phyloP scores from a whole-genome alignment of 768 basidiomycete species.

The Cystofilobasidium bisporidii region DNA sequence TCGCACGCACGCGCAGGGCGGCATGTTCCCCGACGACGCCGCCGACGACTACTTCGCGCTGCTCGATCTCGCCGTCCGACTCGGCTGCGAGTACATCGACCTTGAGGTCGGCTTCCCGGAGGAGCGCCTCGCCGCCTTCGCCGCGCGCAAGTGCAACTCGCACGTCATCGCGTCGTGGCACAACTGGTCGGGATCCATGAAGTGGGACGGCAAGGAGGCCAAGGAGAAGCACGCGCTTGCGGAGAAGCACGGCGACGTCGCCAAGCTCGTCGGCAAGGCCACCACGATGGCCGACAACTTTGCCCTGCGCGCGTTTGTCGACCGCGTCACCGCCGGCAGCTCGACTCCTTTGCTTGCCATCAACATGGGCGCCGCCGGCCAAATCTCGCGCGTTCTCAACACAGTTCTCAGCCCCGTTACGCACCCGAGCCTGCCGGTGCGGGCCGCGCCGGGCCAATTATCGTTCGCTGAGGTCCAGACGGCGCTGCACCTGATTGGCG shows the following conservation, averaged over 20 bases:
- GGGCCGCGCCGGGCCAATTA: constrained; percentile 88
- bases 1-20: constrained; percentile 77
- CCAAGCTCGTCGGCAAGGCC: constrained; percentile 88
- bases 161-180: constrained; percentile 89
- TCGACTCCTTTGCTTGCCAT: constrained; percentile 82
- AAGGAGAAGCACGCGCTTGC: constrained; percentile 63
- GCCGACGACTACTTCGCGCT: constrained; percentile 63
- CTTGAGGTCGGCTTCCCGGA: constrained; percentile 72
- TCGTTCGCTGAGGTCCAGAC: constrained; percentile 76
- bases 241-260: constrained; percentile 64
- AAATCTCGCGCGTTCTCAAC: constrained; percentile 82
- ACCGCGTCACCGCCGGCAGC: constrained; percentile 42
- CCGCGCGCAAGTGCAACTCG: constrained; percentile 56
- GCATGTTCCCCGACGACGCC: constrained; percentile 73
- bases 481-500: constrained; percentile 69
- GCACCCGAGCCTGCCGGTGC: constrained; percentile 71
- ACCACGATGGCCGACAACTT: constrained; percentile 66
- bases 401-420: constrained; percentile 78
- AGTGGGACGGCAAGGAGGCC: constrained; percentile 63
- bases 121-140: constrained; percentile 52
- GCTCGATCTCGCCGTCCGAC: constrained; percentile 63
- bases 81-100: constrained; percentile 87
- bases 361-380: constrained; percentile 81
- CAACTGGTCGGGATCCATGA: constrained; percentile 76
- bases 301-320: constrained; percentile 61